Evolutionary conservation across 1,284 basidiomycete species (phyloP).

Genomic region (Sphagnurus paluster): DNA sequence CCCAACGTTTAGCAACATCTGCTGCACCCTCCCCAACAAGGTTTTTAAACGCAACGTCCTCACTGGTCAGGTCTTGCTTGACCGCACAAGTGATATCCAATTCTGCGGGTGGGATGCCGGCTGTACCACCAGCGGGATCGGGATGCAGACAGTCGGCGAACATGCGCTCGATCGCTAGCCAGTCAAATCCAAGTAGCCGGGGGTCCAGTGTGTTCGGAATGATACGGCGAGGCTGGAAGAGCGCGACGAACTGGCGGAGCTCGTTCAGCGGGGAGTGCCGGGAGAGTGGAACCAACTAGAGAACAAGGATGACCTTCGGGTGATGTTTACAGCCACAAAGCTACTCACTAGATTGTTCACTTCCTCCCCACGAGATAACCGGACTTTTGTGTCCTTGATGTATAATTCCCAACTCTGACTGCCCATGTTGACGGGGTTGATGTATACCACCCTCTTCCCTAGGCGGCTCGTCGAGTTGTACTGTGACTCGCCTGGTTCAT

Average conservation of each 20-base stretch:
- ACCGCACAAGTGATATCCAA: conserved; percentile 16
- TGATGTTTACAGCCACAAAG: background rate
- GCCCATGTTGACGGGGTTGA: conserved; percentile 75
- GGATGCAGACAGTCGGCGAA: conserved; percentile 57
- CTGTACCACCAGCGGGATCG: background rate
- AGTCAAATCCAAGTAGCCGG: conserved; percentile 62
- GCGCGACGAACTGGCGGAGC: conserved; percentile 71
- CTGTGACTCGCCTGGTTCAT: conserved; percentile 23
- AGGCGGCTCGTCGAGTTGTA: conserved; percentile 34
- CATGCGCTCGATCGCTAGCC: conserved; percentile 64
- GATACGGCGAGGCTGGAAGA: conserved; percentile 75
- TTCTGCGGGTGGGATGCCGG: conserved; percentile 2
- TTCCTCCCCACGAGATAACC: conserved; percentile 44
- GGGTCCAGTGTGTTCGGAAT: conserved; percentile 81
- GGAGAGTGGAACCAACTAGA: conserved; percentile 77
- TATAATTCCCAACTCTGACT: conserved; percentile 63
- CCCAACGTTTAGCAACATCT: conserved; percentile 51
- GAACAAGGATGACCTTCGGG: background rate
- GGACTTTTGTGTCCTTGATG: conserved; percentile 42
- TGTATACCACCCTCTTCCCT: conserved; percentile 66
- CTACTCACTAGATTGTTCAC: conserved; percentile 59
- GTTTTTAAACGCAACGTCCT: conserved; percentile 58
- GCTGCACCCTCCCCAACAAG: conserved; percentile 53
- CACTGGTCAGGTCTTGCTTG: conserved; percentile 28
- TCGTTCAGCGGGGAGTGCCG: conserved; percentile 88